A percentile compares a stretch with the other conserved stretches of the same genome.
Conservation (phyloP, 805 yeast species). For the Hanseniaspora taiwanica region DNA sequence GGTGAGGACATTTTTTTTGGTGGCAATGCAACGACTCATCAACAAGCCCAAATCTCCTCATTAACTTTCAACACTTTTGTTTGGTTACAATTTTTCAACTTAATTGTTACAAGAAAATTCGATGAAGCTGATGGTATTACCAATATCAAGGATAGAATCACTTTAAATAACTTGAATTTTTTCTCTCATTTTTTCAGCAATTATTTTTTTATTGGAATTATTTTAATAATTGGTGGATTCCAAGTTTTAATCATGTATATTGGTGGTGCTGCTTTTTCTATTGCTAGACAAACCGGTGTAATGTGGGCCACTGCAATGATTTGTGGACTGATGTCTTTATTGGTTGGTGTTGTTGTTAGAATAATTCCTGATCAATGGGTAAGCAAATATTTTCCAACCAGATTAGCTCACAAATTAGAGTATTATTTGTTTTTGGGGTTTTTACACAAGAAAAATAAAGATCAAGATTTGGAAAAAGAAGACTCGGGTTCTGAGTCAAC, state of each 20-base stretch:
- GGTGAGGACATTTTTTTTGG: slow-evolving; percentile 49
- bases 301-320: slow-evolving; percentile 85
- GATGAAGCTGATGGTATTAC: slow-evolving; percentile 72
- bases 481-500: no score
- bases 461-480: background rate
- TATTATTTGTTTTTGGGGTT: slow-evolving; percentile 6
- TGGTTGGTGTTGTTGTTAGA: slow-evolving; percentile 66
- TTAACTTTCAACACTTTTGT: slow-evolving; percentile 93
- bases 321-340: slow-evolving; percentile 71
- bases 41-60: slow-evolving; percentile 53
- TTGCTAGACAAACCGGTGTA: slow-evolving; percentile 63
- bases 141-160: slow-evolving; percentile 43
- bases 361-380: slow-evolving; percentile 74
- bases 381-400: slow-evolving; percentile 49
- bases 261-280: slow-evolving; percentile 91
- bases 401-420: slow-evolving; percentile 25
- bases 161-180: slow-evolving; percentile 60
- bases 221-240: slow-evolving; percentile 61
- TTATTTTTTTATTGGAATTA: slow-evolving; percentile 65
- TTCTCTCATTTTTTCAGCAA: slow-evolving; percentile 73
- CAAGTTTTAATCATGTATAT: slow-evolving; percentile 89
- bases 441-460: slow-evolving; percentile 4
- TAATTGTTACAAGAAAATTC: slow-evolving; percentile 79
- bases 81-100: slow-evolving; percentile 93
- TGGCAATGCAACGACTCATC: slow-evolving; percentile 24